Base-by-base conservation (phyloP, 495 filamentous ascomycete species). In the Rhizodiscina lignyota region DNA sequence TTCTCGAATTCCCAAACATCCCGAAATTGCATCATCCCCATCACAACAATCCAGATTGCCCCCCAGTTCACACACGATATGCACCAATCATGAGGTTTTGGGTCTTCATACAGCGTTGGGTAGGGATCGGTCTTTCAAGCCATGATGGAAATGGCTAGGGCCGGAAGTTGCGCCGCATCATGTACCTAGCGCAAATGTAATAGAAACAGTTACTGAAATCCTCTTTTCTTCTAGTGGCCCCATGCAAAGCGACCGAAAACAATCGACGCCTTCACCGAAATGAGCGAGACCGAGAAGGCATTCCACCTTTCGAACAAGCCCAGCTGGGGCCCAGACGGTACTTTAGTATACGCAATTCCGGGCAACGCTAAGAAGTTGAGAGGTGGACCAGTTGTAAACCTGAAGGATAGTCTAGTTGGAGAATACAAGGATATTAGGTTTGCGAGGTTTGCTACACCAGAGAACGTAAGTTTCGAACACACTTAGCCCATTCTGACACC, bases 191-290 rank as follows among this genome's bases (percentile, higher is more conserved):
- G 40, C 49, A 36, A 48, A 55, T 42, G 50, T 60, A 49, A 58
- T 55, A 47, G 47, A 61, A 45, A 44, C 39, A 52, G 60, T 26
- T 43, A 28, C 43, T 60, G 55, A 59, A 27, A 27, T 13, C 24
- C 24, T 13, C 24, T 54, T 52, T 61, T 52, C 56, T 56, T 54
- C 61, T 72, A 94, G 86, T 92, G 76, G 72, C 83, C 84, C 26
- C 84, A 89, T 58, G 63, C 77, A 52, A 85, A 84, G 53, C 68
- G 68, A 47, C 62, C 77, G 24, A 83, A 84, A 51, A 68, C 68
- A 15, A 61, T 58, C 42, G 59, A 66, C 29, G 62, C 67, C 40
- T 67, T 75, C 45, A 58, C 67, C 44, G 55, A 73, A 31, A 62
- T 82, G 64, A 63, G 57, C 42, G 53, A 64, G 21, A 52, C 54